Conservation (phyloP, 2,329 filamentous ascomycete genomes). For the Boeremia exigua region DNA sequence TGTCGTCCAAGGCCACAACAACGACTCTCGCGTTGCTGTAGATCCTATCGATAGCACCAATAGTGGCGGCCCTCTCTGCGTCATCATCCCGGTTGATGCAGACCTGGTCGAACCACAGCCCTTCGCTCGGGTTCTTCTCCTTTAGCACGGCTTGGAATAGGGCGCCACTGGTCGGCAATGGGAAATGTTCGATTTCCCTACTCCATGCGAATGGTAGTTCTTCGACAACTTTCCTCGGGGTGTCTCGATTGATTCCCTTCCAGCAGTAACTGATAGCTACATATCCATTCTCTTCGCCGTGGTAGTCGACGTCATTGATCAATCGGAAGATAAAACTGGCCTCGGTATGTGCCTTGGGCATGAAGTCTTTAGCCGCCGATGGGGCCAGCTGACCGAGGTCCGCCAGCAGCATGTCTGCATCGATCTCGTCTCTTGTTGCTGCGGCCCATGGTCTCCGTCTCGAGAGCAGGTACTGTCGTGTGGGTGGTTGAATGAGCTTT, state of each 20-base stretch:
- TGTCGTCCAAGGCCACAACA: conserved; percentile 52
- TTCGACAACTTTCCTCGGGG: conserved; percentile 31
- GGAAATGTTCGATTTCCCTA: conserved; percentile 45
- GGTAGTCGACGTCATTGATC: conserved; percentile 44
- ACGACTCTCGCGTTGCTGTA: conserved; percentile 51
- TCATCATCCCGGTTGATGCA: conserved; percentile 53
- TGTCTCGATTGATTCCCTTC: conserved; percentile 38
- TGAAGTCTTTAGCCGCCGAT: conserved; percentile 40
- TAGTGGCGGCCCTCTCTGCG: conserved; percentile 47
- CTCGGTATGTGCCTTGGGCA: conserved; percentile 29
- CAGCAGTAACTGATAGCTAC: conserved; percentile 55
- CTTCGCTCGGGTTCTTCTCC: conserved; percentile 48
- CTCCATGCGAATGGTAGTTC: conserved; percentile 46
- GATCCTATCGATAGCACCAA: conserved; percentile 52
- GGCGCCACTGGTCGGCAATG: conserved; percentile 46
- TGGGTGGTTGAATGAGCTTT: conserved; percentile 28
- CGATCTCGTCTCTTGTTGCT: conserved; percentile 18
- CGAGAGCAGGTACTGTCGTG: conserved; percentile 26
- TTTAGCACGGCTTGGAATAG: conserved; percentile 52
- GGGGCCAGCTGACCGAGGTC: conserved; percentile 37
- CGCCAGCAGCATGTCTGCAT: conserved; percentile 32
- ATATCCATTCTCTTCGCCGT: conserved; percentile 46
- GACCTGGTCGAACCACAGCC: conserved; percentile 55
- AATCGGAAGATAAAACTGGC: conserved; percentile 46
- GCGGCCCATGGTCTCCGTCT: conserved; percentile 3